These are phyloP conservation scores for Allium fistulosum DNA, from an alignment of 106 monocot species.

Conservation along the genomic window DNA sequence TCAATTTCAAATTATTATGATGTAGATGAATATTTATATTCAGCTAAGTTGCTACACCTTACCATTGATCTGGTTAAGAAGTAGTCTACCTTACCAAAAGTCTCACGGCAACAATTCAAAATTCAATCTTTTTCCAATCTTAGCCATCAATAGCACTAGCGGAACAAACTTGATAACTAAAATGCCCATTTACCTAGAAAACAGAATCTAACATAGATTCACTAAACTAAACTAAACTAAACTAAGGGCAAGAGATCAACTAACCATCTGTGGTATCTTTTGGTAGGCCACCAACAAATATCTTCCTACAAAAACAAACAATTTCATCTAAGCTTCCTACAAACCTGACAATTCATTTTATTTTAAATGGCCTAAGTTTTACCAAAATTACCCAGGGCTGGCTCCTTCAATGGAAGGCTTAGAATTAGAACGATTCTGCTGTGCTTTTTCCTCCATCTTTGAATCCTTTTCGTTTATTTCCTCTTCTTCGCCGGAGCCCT, in stretches of 20 bases:
- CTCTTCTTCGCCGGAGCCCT: background rate
- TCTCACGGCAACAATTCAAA: too few species aligned
- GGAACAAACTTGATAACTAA: background rate
- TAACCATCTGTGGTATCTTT: slow-evolving; percentile 14
- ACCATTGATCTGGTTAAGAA: too few species aligned
- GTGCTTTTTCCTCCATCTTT: background rate
- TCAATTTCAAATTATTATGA: too few species aligned
- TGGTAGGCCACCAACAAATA: slow-evolving; percentile 12
- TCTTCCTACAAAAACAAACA: slow-evolving; percentile 9
- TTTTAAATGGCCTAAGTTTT: background rate
- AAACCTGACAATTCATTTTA: background rate
- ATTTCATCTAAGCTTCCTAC: background rate
- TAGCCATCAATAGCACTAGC: background rate
- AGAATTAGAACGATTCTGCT: background rate
- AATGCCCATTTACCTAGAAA: background rate
- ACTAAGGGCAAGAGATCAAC: slow-evolving; percentile 6
- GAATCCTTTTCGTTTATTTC: background rate
- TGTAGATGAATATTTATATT: too few species aligned
- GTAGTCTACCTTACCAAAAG: too few species aligned
- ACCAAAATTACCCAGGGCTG: slow-evolving; percentile 4
- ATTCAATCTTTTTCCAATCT: too few species aligned
- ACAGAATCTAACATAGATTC: background rate
- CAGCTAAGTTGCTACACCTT: too few species aligned
- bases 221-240: slow-evolving; percentile 3
- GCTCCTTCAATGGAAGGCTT: slow-evolving; percentile 9